Evolutionary conservation across 768 basidiomycete genomes (phyloP).

Genomic region (Leccinum imitatum): DNA sequence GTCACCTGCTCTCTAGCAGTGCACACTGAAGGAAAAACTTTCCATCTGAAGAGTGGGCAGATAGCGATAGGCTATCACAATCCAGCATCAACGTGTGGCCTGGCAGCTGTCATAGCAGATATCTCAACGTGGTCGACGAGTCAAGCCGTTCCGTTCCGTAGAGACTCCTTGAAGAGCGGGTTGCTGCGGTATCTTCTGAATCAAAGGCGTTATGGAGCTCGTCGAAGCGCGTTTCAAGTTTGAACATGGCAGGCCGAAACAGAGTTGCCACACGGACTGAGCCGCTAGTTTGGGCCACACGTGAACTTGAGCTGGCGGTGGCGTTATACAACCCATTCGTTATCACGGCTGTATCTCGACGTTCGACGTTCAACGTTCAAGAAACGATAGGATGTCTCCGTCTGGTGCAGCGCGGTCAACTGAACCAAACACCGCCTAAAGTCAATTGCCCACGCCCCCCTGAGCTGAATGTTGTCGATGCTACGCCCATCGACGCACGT

Average conservation of each 20-base stretch:
- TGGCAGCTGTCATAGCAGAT: neutral
- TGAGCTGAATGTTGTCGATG: no score
- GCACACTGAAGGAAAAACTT: neutral
- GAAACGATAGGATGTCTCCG: no score
- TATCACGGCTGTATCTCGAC: neutral
- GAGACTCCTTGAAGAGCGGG: neutral
- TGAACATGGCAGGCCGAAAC: neutral
- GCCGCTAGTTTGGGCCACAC: neutral
- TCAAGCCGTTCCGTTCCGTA: neutral
- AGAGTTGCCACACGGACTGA: neutral
- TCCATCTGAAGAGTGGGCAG: neutral
- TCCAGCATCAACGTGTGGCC: neutral
- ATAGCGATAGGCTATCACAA: neutral
- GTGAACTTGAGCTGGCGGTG: no score
- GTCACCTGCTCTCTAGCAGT: neutral
- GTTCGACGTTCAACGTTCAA: no score
- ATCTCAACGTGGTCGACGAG: neutral
- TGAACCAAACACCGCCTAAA: no score
- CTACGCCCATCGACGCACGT: no score
- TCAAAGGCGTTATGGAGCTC: neutral
- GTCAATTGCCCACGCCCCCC: no score
- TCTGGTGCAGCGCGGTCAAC: no score
- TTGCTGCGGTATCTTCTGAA: neutral
- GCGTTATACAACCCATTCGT: neutral
- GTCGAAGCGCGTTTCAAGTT: neutral